A percentile compares a stretch with the other conserved stretches of the same genome.
phyloP scores from a whole-genome alignment of 371 early-diverging fungal genomes.

The Rhizomucor pusillus region DNA sequence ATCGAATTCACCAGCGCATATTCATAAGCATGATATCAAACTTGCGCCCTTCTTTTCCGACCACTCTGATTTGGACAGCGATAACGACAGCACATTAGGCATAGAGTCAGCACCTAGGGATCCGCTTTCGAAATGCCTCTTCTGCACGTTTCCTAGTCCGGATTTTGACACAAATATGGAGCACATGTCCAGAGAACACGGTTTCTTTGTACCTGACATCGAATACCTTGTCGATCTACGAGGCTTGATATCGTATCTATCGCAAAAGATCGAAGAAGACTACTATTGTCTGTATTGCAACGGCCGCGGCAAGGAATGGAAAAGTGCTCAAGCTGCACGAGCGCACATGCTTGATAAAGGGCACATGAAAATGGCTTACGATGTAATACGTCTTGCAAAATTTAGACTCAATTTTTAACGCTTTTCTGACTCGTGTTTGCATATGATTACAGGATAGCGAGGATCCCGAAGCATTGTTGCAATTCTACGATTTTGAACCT shows the following conservation, averaged over 20 bases:
- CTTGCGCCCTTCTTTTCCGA: conserved; percentile 11
- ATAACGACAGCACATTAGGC: conserved; percentile 1
- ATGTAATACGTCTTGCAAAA: too few relatives aligned
- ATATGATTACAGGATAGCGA: conserved; percentile 85
- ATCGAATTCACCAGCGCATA: neutral
- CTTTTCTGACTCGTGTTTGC: too few relatives aligned
- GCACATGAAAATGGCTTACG: conserved; percentile 93
- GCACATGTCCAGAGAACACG: conserved; percentile 91
- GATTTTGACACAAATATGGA: conserved; percentile 77
- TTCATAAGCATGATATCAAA: conserved; percentile 1
- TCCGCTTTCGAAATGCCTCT: conserved; percentile 34
- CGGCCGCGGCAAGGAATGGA: conserved; percentile 82
- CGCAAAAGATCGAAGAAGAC: conserved; percentile 88
- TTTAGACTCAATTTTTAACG: too few relatives aligned
- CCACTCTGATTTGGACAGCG: conserved; percentile 5
- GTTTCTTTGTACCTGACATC: conserved; percentile 94
- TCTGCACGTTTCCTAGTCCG: conserved; percentile 64
- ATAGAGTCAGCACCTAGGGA: neutral
- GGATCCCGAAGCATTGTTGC: conserved; percentile 82
- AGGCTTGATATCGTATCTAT: conserved; percentile 87
- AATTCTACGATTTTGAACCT: conserved; percentile 84
- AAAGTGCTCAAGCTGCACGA: conserved; percentile 85
- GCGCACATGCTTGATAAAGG: conserved; percentile 96
- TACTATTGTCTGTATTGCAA: conserved; percentile 95
- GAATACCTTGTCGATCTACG: conserved; percentile 86